phyloP scores from a whole-genome alignment of 257 asterid species.

The Osmanthus fragrans region DNA sequence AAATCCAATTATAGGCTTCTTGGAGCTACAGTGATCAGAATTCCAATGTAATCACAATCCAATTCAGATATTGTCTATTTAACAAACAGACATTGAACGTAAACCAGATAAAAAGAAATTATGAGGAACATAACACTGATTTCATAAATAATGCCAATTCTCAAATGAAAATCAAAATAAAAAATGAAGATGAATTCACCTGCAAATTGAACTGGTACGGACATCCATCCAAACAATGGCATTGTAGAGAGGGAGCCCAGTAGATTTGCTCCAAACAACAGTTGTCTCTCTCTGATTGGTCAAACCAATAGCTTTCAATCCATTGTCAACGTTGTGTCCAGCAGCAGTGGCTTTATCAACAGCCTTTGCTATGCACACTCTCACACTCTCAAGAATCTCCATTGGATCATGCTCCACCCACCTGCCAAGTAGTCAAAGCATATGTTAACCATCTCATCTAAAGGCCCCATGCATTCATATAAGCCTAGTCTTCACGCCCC shows the following conservation, averaged over 20 bases:
- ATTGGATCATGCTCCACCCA: constrained; percentile 98
- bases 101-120: background rate
- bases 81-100: background rate
- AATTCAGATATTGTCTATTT: background rate
- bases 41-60: background rate
- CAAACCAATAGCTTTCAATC: constrained; percentile 85
- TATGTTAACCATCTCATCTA: background rate
- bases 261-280: constrained; percentile 95
- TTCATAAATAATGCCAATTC: too few species aligned
- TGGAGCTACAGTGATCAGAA: background rate
- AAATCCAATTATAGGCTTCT: background rate
- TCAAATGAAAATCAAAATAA: background rate
- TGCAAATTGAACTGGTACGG: constrained; percentile 88
- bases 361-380: constrained; percentile 75
- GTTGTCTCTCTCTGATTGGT: constrained; percentile 98
- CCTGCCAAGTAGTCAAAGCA: constrained; percentile 37
- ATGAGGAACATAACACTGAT: too few species aligned
- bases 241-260: constrained; percentile 84
- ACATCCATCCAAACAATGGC: constrained; percentile 99
- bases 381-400: constrained; percentile 89
- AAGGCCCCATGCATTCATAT: background rate
- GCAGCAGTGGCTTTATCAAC: constrained; percentile 90
- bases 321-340: constrained; percentile 70
- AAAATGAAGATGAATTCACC: constrained; percentile 34
- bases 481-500: background rate